Conservation (phyloP, 2,329 filamentous ascomycete species). For the Diplodia sapinea region DNA sequence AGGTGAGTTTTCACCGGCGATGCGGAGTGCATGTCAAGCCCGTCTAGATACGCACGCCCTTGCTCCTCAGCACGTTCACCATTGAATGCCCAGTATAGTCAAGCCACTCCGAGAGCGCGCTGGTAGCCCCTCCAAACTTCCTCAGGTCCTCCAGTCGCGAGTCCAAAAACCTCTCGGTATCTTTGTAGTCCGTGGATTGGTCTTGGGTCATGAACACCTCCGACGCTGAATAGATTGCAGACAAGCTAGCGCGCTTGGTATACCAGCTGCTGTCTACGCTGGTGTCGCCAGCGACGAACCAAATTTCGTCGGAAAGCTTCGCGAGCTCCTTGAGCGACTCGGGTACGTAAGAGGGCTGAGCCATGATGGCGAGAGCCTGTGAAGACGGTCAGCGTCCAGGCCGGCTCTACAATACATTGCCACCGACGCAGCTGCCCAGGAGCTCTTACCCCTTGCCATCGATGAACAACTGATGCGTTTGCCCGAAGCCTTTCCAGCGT, state of each 20-base stretch:
- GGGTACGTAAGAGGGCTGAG: slow-evolving; percentile 78
- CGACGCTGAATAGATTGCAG: slow-evolving; percentile 70
- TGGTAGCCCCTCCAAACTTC: slow-evolving; percentile 65
- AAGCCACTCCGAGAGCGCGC: slow-evolving; percentile 75
- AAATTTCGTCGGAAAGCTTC: slow-evolving; percentile 87
- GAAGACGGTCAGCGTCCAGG: slow-evolving; percentile 32
- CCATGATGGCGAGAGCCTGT: slow-evolving; percentile 88
- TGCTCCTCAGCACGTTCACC: slow-evolving; percentile 84
- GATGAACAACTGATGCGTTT: slow-evolving; percentile 73
- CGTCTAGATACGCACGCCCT: slow-evolving; percentile 75
- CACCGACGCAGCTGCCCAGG: not conserved
- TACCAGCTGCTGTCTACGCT: slow-evolving; percentile 91
- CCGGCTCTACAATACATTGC: slow-evolving; percentile 5
- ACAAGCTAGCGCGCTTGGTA: slow-evolving; percentile 68
- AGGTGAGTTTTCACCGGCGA: not conserved
- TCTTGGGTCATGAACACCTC: slow-evolving; percentile 97
- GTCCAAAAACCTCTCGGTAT: slow-evolving; percentile 81
- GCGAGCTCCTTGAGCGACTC: slow-evolving; percentile 79
- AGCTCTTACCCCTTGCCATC: slow-evolving; percentile 80
- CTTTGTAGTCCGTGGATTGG: slow-evolving; percentile 70
- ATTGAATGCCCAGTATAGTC: slow-evolving; percentile 78
- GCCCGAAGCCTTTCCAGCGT: slow-evolving; percentile 77
- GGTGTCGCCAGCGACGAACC: slow-evolving; percentile 81
- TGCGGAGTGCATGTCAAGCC: not conserved
- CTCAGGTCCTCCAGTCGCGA: slow-evolving; percentile 74